These are phyloP conservation scores for Mortierella sp. DNA, from an alignment of 371 early-diverging fungal genomes.

Conservation along the genomic window DNA sequence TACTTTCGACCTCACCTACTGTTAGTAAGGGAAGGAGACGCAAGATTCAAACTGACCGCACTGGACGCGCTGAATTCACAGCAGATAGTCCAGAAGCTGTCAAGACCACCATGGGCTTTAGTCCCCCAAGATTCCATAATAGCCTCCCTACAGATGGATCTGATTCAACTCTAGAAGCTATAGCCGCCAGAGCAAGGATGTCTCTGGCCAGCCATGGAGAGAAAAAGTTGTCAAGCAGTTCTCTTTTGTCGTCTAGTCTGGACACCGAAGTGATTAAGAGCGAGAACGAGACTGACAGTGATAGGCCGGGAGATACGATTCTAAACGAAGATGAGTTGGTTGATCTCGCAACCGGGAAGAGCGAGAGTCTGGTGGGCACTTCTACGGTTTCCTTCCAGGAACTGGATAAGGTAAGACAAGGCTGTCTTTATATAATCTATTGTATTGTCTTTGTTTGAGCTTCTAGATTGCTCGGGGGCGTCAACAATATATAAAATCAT, in stretches of 20 bases:
- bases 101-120: background rate
- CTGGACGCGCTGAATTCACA: background rate
- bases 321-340: background rate
- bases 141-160: conserved; percentile 4
- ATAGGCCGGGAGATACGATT: background rate
- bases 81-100: background rate
- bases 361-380: background rate
- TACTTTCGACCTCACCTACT: background rate
- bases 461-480: background rate
- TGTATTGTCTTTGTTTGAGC: background rate
- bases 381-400: conserved; percentile 20
- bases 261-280: background rate
- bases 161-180: conserved; percentile 7
- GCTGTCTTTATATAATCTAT: background rate
- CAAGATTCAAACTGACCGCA: conserved; percentile 30
- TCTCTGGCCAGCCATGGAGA: conserved; percentile 16
- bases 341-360: background rate
- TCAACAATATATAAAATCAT: conserved; percentile 20
- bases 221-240: background rate
- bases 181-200: conserved; percentile 26
- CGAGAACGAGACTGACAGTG: background rate
- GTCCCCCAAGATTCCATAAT: conserved; percentile 11
- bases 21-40: conserved; percentile 32
- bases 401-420: conserved; percentile 32
- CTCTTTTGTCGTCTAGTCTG: background rate